A percentile compares a stretch with the other conserved stretches of the same genome.
Evolutionary conservation across 2,329 filamentous ascomycete genomes (phyloP).

Genomic region (Fragosphaeria purpurea): DNA sequence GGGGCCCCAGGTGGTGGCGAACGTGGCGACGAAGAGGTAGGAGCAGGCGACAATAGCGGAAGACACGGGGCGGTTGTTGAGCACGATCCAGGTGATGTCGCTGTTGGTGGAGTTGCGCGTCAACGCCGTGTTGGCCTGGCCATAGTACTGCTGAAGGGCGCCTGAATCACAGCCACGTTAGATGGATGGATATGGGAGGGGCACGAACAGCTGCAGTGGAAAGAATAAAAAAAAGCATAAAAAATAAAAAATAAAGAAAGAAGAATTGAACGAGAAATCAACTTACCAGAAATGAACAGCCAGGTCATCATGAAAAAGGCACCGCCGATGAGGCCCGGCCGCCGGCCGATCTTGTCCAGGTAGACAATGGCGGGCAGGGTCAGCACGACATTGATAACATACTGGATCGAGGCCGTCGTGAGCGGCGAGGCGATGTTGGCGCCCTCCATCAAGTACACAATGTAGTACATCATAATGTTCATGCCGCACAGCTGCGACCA

Average conservation of each 20-base stretch:
- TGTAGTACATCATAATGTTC: constrained; percentile 51
- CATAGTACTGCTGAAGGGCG: constrained; percentile 50
- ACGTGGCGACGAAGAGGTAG: constrained; percentile 63
- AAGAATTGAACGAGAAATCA: neutral
- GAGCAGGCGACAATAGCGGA: constrained; percentile 59
- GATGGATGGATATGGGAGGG: no score
- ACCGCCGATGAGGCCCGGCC: constrained; percentile 44
- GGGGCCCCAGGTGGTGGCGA: constrained; percentile 45
- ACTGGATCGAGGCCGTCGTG: constrained; percentile 52
- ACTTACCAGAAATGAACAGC: constrained; percentile 49
- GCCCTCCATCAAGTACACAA: constrained; percentile 50
- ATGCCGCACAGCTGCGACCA: constrained; percentile 52
- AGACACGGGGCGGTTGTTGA: constrained; percentile 40
- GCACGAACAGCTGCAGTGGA: neutral
- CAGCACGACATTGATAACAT: constrained; percentile 52
- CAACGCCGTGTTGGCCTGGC: constrained; percentile 34
- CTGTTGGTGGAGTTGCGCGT: constrained; percentile 28
- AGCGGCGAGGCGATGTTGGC: constrained; percentile 47
- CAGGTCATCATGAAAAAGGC: constrained; percentile 50
- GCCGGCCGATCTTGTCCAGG: constrained; percentile 49
- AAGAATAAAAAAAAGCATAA: neutral
- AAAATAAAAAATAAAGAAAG: neutral
- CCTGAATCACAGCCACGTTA: constrained; percentile 16
- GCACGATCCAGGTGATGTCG: constrained; percentile 48
- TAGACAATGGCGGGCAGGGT: constrained; percentile 51